Percentiles rank a stretch among this genome's conserved stretches.
phyloP scores from a whole-genome alignment of 768 basidiomycete species.

The Mycena haematopus region DNA sequence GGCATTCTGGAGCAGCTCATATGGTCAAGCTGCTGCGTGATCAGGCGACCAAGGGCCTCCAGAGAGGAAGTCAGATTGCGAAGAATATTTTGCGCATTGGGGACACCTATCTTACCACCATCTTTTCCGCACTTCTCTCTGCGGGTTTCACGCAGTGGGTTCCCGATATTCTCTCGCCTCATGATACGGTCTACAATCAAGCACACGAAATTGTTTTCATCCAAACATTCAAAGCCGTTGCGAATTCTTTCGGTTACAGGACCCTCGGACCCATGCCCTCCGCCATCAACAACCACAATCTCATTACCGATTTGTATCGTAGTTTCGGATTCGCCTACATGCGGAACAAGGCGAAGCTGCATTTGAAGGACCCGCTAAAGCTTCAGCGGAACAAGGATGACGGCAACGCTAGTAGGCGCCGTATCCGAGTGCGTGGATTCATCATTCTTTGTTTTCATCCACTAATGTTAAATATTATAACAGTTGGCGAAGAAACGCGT shows the following conservation, averaged over 20 bases:
- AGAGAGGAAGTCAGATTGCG: no score
- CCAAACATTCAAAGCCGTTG: not conserved
- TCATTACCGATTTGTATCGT: not conserved
- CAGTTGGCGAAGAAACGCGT: not conserved
- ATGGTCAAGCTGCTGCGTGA: no score
- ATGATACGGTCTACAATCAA: no score
- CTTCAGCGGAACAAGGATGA: not conserved
- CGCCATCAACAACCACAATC: not conserved
- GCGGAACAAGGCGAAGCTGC: not conserved
- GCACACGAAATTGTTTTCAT: no score
- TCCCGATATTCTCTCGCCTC: no score
- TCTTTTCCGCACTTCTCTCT: no score
- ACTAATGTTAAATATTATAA: no score
- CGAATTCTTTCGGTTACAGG: slow-evolving; percentile 25
- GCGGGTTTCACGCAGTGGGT: no score
- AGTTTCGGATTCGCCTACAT: not conserved
- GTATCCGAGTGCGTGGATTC: slow-evolving; percentile 16
- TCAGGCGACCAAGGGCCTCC: no score
- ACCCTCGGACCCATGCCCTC: slow-evolving; percentile 16
- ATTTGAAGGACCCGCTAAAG: not conserved
- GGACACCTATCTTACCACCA: no score
- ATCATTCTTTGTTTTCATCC: slow-evolving; percentile 29
- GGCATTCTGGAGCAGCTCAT: no score
- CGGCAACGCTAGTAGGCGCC: not conserved
- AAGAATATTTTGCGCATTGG: no score